Base-by-base conservation (phyloP, 2,329 filamentous ascomycete species). In the Lasiodiplodia hormozganensis region DNA sequence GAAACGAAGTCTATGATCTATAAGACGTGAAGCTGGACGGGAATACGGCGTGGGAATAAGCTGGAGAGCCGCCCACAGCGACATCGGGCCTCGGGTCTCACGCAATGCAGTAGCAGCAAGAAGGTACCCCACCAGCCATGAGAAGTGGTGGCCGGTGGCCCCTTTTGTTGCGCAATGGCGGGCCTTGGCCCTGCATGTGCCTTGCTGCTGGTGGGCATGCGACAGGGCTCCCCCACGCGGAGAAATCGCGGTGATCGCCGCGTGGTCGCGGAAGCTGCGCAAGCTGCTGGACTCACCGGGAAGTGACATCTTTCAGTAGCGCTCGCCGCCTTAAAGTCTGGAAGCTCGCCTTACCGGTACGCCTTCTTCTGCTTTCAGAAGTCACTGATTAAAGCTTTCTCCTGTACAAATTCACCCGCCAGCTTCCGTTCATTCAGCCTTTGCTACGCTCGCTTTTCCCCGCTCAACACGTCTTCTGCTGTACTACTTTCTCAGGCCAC, bases 71-170 rank as follows among this genome's bases (percentile, higher is more conserved):
- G 43, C 4, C 14, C 7, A 47, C 6, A 28, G 65, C 64, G 64
- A 66, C 51, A 57, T 56, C 65, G 65, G 53, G 14, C 64, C 53
- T 67, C 64, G 64, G 64, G 52, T 34, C 28, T 51, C 64, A 31
- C 25, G 51, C 52, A 51, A 31, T 21, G 54, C 52, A 31, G 14
- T 12, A 18, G 43, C 43, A 47, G 18, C 43, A 21, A n/a, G 18
- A 47, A 18, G 40, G 18, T 54, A 31, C 64, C 64, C 64, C 64
- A 11, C 64, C 64, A 25, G 18, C 21, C 62, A 34, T 28, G 43
- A 11, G n/a, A 65, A 54, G 49, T 53, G 36, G 64, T 67, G 64
- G 64, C 64, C 47, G 64, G 23, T 10, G 53, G 34, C 57, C 58
- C 58, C 40, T 62, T 62, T 51, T 43, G 36, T 51, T 43, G 36